Evolutionary conservation across 306 rosid genomes (phyloP).

Genomic region (Gynostemma pentaphyllum): DNA sequence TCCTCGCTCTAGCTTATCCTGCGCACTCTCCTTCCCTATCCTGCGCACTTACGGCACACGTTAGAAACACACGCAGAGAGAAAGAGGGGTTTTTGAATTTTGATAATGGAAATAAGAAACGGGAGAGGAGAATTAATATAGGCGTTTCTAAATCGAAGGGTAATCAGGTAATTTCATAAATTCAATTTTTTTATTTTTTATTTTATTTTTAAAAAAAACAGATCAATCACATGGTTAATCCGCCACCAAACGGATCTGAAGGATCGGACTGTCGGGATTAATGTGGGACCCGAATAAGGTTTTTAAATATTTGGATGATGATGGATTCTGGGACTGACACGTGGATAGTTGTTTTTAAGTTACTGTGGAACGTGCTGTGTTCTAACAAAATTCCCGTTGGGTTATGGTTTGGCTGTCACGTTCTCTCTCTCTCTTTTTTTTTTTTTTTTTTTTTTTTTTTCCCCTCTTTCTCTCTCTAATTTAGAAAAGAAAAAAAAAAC

Average conservation of each 20-base stretch:
- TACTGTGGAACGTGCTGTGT: too few relatives aligned
- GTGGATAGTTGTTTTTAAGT: too few relatives aligned
- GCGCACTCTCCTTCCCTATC: slow-evolving; percentile 15
- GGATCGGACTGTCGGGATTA: not conserved
- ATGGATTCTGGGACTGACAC: not conserved
- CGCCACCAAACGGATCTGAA: slow-evolving; percentile 9
- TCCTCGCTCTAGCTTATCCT: too few relatives aligned
- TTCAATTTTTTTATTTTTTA: too few relatives aligned
- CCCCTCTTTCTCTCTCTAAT: too few relatives aligned
- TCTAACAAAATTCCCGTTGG: too few relatives aligned
- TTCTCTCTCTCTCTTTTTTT: too few relatives aligned
- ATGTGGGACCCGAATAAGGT: not conserved
- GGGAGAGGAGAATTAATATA: slow-evolving; percentile 22
- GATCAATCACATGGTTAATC: slow-evolving; percentile 12
- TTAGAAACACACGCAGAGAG: not conserved
- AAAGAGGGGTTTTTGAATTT: not conserved
- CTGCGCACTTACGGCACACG: not conserved
- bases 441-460: too few relatives aligned
- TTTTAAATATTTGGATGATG: too few relatives aligned
- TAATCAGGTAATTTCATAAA: not conserved
- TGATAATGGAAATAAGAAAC: not conserved
- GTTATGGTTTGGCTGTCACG: not conserved
- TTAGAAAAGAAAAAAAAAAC: not conserved
- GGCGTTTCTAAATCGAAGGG: not conserved
- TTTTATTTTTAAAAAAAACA: too few relatives aligned